phyloP scores from a whole-genome alignment of 257 asterid species.

The Solanum pinnatisectum region DNA sequence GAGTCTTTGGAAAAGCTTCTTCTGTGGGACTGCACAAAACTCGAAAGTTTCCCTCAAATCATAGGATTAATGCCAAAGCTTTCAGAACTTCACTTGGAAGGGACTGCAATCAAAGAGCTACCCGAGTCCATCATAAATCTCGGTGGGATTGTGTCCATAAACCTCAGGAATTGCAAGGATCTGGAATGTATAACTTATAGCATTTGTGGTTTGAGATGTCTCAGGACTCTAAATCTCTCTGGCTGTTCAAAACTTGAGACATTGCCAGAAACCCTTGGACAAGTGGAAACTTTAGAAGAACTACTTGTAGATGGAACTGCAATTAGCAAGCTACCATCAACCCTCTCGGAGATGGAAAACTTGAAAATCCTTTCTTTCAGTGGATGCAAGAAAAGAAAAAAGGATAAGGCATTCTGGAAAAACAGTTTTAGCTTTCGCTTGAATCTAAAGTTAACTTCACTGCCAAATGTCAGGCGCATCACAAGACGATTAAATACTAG shows the following conservation, averaged over 20 bases:
- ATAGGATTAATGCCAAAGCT: conserved; percentile 1
- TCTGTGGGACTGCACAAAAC: conserved; percentile 9
- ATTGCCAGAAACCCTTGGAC: conserved; percentile 6
- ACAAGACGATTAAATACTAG: background rate
- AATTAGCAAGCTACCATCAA: background rate
- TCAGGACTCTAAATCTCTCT: background rate
- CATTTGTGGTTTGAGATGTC: conserved; percentile 5
- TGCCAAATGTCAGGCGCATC: background rate
- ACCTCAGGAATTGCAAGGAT: background rate
- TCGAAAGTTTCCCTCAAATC: conserved; percentile 5
- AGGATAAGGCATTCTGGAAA: background rate
- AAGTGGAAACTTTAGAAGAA: conserved; percentile 4
- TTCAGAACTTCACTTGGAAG: conserved; percentile 10
- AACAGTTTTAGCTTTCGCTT: background rate
- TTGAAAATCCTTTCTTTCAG: conserved; percentile 7
- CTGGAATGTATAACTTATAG: conserved; percentile 1
- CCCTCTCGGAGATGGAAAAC: background rate
- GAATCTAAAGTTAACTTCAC: background rate
- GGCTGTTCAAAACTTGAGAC: conserved; percentile 7
- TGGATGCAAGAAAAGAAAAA: background rate
- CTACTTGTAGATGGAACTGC: conserved; percentile 10
- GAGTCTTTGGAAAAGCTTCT: conserved; percentile 1
- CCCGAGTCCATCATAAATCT: background rate
- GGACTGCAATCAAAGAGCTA: conserved; percentile 6
- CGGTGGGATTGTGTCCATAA: background rate